A percentile compares a stretch with the other conserved stretches of the same genome.
phyloP scores from a whole-genome alignment of 148 eudicot species.

The Selenicereus undatus region DNA sequence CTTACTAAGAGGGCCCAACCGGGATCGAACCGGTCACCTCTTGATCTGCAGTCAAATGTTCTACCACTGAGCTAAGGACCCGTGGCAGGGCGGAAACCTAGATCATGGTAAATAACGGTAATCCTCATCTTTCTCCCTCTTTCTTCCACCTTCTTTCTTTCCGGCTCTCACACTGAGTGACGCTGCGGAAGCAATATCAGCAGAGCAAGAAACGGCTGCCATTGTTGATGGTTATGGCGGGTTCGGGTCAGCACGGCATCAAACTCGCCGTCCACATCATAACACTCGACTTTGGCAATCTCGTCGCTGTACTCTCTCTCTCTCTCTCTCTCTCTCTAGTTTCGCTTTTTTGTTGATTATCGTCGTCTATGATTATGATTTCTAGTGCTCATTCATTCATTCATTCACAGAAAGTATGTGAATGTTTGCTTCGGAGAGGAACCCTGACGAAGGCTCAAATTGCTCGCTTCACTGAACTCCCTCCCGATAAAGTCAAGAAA shows the following conservation, averaged over 20 bases:
- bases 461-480: slow-evolving; percentile 42
- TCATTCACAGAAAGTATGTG: slow-evolving; percentile 74
- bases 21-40: slow-evolving; percentile 33
- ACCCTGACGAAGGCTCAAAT: slow-evolving; percentile 44
- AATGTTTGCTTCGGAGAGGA: slow-evolving; percentile 76
- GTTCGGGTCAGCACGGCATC: not conserved
- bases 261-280: not conserved
- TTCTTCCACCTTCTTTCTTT: too few species aligned
- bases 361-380: not conserved
- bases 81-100: not conserved
- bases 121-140: too few species aligned
- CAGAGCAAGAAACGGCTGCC: not conserved
- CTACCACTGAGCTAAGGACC: slow-evolving; percentile 32
- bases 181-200: not conserved
- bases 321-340: not conserved
- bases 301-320: slow-evolving; percentile 1
- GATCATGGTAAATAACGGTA: too few species aligned
- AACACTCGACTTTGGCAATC: not conserved
- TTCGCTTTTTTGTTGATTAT: not conserved
- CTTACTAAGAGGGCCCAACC: slow-evolving; percentile 26
- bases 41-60: slow-evolving; percentile 27
- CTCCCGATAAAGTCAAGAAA: slow-evolving; percentile 40
- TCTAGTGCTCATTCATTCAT: not conserved
- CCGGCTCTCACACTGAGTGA: too few species aligned
- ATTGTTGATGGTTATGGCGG: not conserved